Evolutionary conservation across 208 protist genomes (phyloP).

Genomic region (Leishmania tarentolae): DNA sequence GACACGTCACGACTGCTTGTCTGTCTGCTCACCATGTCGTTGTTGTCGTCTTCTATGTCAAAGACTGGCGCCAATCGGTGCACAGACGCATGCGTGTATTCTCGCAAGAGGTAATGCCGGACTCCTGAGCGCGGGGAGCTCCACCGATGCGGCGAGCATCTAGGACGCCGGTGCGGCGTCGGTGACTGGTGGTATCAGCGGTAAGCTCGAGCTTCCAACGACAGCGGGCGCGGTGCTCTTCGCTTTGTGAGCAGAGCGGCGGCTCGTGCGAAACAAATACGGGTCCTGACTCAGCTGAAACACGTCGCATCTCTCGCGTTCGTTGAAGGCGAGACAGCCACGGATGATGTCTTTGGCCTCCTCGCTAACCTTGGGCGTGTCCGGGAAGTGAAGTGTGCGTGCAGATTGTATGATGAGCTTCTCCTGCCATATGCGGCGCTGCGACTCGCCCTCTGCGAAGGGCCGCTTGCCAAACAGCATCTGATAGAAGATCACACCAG

Average conservation of each 20-base stretch:
- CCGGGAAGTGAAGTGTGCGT: conserved; percentile 64
- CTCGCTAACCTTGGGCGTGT: conserved; percentile 71
- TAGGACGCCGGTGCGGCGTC: not conserved
- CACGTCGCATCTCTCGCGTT: conserved; percentile 74
- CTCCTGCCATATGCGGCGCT: conserved; percentile 86
- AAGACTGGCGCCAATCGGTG: not conserved
- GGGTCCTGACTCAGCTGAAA: conserved; percentile 71
- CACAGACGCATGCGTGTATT: not conserved
- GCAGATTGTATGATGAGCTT: conserved; percentile 74
- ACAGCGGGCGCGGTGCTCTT: conserved; percentile 16
- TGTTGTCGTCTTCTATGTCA: not conserved
- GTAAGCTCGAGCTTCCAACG: not conserved
- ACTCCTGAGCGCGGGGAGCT: not conserved
- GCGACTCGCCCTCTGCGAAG: conserved; percentile 93
- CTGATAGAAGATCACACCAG: conserved; percentile 96
- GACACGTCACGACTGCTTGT: not conserved
- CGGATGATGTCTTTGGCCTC: conserved; percentile 82
- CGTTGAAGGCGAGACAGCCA: conserved; percentile 70
- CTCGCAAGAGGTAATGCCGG: not conserved
- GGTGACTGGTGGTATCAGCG: not conserved
- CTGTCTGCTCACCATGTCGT: not conserved
- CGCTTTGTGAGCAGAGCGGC: conserved; percentile 31
- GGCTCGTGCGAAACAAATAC: conserved; percentile 55
- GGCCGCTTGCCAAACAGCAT: conserved; percentile 95
- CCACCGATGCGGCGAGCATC: not conserved